phyloP scores from a whole-genome alignment of 331 rosid genomes.

The Acacia pycnantha region DNA sequence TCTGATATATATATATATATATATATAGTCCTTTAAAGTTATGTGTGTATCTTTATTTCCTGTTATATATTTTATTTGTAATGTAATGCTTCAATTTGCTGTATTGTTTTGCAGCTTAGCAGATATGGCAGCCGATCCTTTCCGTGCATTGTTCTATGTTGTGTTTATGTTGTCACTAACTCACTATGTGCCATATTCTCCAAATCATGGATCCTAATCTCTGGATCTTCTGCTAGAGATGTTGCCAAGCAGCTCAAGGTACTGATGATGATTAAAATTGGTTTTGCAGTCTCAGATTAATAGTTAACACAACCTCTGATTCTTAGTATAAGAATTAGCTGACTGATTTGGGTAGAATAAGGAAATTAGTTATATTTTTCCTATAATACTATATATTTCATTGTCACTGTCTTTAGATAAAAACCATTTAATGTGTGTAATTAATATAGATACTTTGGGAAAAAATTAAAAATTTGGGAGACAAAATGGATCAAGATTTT shows the following conservation, averaged over 20 bases:
- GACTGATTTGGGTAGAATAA: too few species aligned
- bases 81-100: neutral
- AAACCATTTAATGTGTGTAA: too few species aligned
- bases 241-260: conserved; percentile 86
- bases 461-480: rapidly evolving
- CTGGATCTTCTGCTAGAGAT: conserved; percentile 79
- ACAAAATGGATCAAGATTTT: too few species aligned
- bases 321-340: too few species aligned
- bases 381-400: too few species aligned
- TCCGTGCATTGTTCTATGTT: conserved; percentile 65
- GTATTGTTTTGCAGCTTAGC: conserved; percentile 57
- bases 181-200: conserved; percentile 85
- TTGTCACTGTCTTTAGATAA: too few species aligned
- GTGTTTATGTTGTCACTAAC: conserved; percentile 68
- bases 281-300: too few species aligned
- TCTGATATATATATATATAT: too few species aligned
- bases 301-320: too few species aligned
- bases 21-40: neutral
- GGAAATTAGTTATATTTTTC: too few species aligned
- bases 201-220: conserved; percentile 83
- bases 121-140: conserved; percentile 85
- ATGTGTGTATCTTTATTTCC: neutral
- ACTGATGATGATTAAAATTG: neutral
- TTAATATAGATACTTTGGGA: too few species aligned
- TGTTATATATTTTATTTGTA: neutral